Conservation (phyloP, 768 basidiomycete species). For the Termitomyces bulborhizus region DNA sequence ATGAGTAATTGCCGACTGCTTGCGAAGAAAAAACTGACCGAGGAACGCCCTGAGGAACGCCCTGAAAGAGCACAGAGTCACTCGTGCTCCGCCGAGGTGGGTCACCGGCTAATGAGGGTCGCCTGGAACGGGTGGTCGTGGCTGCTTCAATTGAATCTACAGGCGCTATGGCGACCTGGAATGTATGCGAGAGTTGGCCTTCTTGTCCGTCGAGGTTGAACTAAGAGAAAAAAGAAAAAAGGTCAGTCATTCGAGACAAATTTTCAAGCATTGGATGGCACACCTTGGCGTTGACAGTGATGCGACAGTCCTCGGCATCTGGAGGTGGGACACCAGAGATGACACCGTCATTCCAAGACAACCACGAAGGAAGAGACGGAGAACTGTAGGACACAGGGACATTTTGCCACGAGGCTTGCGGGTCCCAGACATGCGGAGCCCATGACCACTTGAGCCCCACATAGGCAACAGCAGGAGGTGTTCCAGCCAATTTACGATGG, state of each 20-base stretch:
- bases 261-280: conserved; percentile 14
- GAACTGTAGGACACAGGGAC: conserved; percentile 77
- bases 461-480: conserved; percentile 77
- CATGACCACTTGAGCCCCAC: conserved; percentile 79
- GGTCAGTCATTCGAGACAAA: neutral
- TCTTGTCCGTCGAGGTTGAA: conserved; percentile 73
- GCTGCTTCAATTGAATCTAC: conserved; percentile 37
- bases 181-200: conserved; percentile 57
- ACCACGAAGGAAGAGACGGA: conserved; percentile 79
- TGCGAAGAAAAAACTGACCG: neutral
- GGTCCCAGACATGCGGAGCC: conserved; percentile 95
- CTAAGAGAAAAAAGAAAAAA: conserved; percentile 24
- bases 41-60: conserved; percentile 29
- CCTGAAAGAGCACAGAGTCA: conserved; percentile 40
- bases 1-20: neutral
- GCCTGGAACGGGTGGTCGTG: conserved; percentile 33
- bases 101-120: conserved; percentile 36
- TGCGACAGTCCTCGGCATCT: conserved; percentile 68
- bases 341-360: conserved; percentile 81
- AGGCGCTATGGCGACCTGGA: conserved; percentile 70
- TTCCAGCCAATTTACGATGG: conserved; percentile 80
- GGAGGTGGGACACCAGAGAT: conserved; percentile 76
- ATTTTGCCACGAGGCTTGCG: conserved; percentile 80
- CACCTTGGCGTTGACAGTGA: conserved; percentile 75
- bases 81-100: conserved; percentile 40